Percentiles rank a stretch among this genome's conserved stretches.
Conservation (phyloP, 2,329 filamentous ascomycete genomes). For the Coleophoma crateriformis region DNA sequence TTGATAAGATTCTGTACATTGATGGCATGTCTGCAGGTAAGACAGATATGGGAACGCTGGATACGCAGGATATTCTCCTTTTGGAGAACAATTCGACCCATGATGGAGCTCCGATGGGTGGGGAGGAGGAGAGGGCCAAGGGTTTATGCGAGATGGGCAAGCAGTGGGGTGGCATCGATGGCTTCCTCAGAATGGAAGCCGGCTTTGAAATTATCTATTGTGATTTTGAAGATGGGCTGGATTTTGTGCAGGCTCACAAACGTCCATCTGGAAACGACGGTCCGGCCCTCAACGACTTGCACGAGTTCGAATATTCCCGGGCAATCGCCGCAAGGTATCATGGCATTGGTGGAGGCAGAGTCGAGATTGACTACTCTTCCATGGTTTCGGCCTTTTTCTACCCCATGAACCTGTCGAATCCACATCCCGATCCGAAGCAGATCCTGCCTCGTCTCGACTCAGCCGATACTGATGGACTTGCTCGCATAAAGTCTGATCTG, state of each 20-base stretch:
- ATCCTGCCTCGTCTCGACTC: conserved; percentile 14
- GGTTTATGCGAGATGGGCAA: conserved; percentile 49
- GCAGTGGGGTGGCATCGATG: conserved; percentile 55
- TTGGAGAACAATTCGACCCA: conserved; percentile 27
- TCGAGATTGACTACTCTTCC: conserved; percentile 8
- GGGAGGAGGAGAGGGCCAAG: conserved; percentile 46
- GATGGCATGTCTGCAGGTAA: conserved; percentile 69
- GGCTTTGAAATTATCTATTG: conserved; percentile 70
- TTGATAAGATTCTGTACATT: conserved; percentile 59
- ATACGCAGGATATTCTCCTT: conserved; percentile 60
- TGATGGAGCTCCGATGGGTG: conserved; percentile 13
- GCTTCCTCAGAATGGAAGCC: conserved; percentile 60
- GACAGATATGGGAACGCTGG: conserved; percentile 57
- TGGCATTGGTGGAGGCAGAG: conserved; percentile 30
- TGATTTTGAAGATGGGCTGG: conserved; percentile 40
- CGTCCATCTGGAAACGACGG: conserved; percentile 5
- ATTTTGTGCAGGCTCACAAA: conserved; percentile 15
- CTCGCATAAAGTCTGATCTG: conserved; percentile 36
- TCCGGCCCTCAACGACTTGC: neutral
- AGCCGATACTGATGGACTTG: conserved; percentile 25
- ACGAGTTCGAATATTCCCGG: conserved; percentile 26
- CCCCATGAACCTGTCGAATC: conserved; percentile 7
- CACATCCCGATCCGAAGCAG: neutral
- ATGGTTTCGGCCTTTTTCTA: conserved; percentile 10
- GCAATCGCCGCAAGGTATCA: conserved; percentile 25